Base-by-base conservation (phyloP, 371 early-diverging fungal species). In the Saksenaea vasiformis region DNA sequence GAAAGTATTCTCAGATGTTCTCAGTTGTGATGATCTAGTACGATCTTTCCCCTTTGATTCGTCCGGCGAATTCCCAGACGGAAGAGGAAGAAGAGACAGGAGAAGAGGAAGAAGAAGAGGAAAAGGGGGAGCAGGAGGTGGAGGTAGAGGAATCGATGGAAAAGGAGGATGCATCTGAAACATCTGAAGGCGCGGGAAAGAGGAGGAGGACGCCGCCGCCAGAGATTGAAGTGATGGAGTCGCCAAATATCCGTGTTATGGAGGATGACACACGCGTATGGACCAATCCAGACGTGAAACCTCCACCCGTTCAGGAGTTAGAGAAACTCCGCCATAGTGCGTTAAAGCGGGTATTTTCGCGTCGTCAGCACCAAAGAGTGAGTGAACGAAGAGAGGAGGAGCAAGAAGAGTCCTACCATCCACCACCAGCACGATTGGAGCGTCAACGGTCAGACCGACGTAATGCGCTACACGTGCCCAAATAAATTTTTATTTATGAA, bases 401-500 rank as follows among this genome's bases (percentile, higher is more conserved):
- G 53, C 39, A 60, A 11, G 17, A 3, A n/a, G 26, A 35, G 13
- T 24, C 26, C 11, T 34, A 28, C 17, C 11, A 24, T 15, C 58
- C 59, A 15, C 15, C 58, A 24, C 27, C 58, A 2, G 15, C 38
- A 15, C 10, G 24, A 11, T 11, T 53, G 0, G 43, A 37, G 9
- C 58, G 58, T 17, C 57, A 56, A 43, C 43, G 54, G 11, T 54
- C 67, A 2, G 37, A 34, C 10, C 62, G 67, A 26, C 58, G 67
- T 11, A 67, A 67, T 55, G 67, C 62, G 3, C n/a, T 62, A 0
- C 61, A 59, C 59, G 63, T 54, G 5, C 37, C 62, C 22, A 60
- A 59, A 26, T 65, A 54, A 44, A 17, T 47, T 47, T 17, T 47
- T n/a, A 10, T 61, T 61, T 27, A 31, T 31, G 19, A 24, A 60